Evolutionary conservation across 805 yeast genomes (phyloP), one percentile per base, ranked within the genome.

Genomic region (Candida ulmi): DNA sequence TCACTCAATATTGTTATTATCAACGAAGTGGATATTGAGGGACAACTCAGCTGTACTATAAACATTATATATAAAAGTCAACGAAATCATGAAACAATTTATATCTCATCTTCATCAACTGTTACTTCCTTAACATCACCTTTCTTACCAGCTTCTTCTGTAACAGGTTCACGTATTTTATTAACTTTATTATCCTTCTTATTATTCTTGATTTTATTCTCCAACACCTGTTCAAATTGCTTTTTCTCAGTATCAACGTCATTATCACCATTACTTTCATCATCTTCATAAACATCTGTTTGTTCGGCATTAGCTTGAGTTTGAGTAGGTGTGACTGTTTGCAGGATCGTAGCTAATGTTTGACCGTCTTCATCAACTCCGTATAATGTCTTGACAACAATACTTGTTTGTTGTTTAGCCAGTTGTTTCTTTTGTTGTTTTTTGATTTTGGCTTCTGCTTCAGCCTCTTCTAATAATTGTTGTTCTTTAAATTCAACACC

Each of bases 241-340:
- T 21, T 21, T 9, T 21, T 21, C 24, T 21, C 38, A 13, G 36
- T 33, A 23, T 40, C 52, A 21, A 28, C 31, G 13, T 67, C 47
- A 45, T 52, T 37, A 65, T 70, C 57, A 44, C 58, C 8, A 23
- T 23, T 26, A 26, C 6, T 13, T 13, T 26, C 28, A 9, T 26
- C 28, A 9, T 26, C n/a, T 13, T 26, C n/a, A 9, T 8, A 8
- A 26, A 13, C n/a, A 11, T 26, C 28, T 9, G 28, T 60, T 44
- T 55, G 64, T 39, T 63, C 66, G 17, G 58, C 41, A 17, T 30
- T 28, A 11, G 33, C 67, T 38, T 52, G 56, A 5, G 61, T 56
- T 33, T 61, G 52, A 32, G 71, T 68, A n/a, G 47, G 48, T 27
- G 45, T 48, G 15, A 45, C 44, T 9, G 58, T 61, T 36, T 55